phyloP scores from a whole-genome alignment of 192 early-diverging fungal species.

The Coemansia sp. region DNA sequence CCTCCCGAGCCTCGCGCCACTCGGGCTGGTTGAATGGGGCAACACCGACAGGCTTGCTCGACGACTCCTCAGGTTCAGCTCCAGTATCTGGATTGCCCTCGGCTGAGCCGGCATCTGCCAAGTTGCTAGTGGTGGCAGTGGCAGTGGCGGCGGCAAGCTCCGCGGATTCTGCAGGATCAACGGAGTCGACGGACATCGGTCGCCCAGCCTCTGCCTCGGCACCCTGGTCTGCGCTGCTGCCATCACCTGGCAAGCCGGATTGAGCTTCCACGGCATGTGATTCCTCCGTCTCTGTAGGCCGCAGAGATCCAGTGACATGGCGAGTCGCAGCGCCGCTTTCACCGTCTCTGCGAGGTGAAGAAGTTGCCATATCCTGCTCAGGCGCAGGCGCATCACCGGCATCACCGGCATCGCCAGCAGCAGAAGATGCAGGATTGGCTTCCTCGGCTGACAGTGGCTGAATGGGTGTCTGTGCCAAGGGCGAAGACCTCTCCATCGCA shows the following conservation, averaged over 20 bases:
- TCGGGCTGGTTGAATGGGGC: constrained; percentile 26
- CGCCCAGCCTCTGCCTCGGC: constrained; percentile 3
- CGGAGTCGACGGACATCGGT: constrained; percentile 35
- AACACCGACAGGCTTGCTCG: constrained; percentile 3
- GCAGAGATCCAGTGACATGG: not conserved
- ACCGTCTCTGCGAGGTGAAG: not conserved
- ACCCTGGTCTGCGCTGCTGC: constrained; percentile 18
- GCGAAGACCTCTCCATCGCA: constrained; percentile 10
- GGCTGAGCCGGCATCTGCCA: too few relatives aligned
- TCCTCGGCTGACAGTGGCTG: constrained; percentile 8
- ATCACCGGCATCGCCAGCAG: not conserved
- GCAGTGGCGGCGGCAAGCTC: not conserved
- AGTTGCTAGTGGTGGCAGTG: not conserved
- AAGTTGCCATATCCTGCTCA: not conserved
- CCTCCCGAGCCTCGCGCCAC: constrained; percentile 42
- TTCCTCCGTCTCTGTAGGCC: too few relatives aligned
- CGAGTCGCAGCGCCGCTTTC: constrained; percentile 13
- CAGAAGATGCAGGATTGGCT: not conserved
- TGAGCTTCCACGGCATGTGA: not conserved
- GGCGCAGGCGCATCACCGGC: too few relatives aligned
- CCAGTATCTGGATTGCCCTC: constrained; percentile 39
- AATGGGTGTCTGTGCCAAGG: constrained; percentile 6
- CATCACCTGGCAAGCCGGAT: not conserved
- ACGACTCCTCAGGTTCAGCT: not conserved
- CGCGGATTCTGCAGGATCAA: not conserved